Evolutionary conservation across 2,329 filamentous ascomycete species (phyloP), one percentile per base, ranked within the genome.

Genomic region (Fusarium coicis): DNA sequence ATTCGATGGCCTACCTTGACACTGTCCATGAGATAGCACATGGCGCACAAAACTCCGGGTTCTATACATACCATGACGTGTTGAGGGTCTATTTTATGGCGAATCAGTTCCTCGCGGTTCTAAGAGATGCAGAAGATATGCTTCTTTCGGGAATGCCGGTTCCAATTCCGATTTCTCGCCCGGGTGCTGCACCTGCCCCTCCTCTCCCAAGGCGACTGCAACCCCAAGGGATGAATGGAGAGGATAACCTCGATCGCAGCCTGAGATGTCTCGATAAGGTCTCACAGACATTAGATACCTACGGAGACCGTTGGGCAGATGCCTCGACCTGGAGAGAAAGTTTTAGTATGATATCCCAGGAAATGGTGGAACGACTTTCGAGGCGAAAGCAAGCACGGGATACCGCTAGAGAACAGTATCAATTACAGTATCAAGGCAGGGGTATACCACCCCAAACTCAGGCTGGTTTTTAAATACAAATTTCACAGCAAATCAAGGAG

Each of bases 41-140:
- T 64, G 87, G 89, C 73, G 81, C 88, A 8, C 82, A 85, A 37
- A 88, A 90, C 68, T 86, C 88, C 21, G 89, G 92, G 9, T 92
- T 96, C 57, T 90, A 96, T 77, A 96, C 93, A 2, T 97, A 95
- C 76, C 92, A 97, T 78, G 96, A 98, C 79, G 93, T 95, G 4
- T 88, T 97, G 77, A 91, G 95, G 58, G 91, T 94, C 3, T 96
- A 93, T 78, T 97, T 92, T 76, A 90, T 92, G 83, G 90, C 87
- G 19, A 89, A 86, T 67, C 90, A 92, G 75, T 88, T 92, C 65
- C 81, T 91, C 21, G 88, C 89, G 3, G 88, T 91, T 12, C 80
- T 92, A n/a, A 84, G 84, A 7, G 88, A 89, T 68, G 85, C 87
- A 3, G 87, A 87, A 59, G 87, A 91, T 47, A 80, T 88, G 68